Conservation (phyloP, 2,329 filamentous ascomycete genomes). For the Dothideomycetidae sp. region DNA sequence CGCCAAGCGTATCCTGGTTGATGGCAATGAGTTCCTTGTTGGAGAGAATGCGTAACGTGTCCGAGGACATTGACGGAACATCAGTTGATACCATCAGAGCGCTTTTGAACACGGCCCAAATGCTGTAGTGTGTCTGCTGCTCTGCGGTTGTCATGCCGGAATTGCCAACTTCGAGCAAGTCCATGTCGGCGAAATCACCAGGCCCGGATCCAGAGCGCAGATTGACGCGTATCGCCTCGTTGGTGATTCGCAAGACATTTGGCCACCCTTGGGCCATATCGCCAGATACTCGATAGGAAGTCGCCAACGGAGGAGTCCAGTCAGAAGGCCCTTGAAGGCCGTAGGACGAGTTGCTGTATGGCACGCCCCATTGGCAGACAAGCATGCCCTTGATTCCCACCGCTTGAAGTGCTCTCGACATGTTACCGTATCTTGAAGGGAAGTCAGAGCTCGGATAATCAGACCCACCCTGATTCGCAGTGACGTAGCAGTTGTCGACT, state of each 20-base stretch:
- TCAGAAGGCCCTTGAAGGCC: constrained; percentile 19
- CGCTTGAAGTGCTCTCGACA: constrained; percentile 16
- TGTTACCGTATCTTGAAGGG: constrained; percentile 15
- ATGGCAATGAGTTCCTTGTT: constrained; percentile 43
- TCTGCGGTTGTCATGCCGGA: constrained; percentile 18
- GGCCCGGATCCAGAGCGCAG: constrained; percentile 17
- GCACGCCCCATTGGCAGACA: constrained; percentile 19
- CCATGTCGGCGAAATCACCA: constrained; percentile 19
- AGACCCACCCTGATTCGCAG: constrained; percentile 15
- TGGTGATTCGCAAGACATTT: constrained; percentile 19
- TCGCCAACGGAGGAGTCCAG: constrained; percentile 20
- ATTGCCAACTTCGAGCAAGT: constrained; percentile 20
- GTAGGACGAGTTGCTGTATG: constrained; percentile 14
- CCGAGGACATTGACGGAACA: constrained; percentile 12
- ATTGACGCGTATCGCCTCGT: constrained; percentile 19
- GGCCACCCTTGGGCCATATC: constrained; percentile 20
- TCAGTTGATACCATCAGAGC: constrained; percentile 18
- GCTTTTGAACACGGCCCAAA: constrained; percentile 20
- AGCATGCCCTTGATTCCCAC: constrained; percentile 20
- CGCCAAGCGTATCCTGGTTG: constrained; percentile 42
- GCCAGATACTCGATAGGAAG: constrained; percentile 20
- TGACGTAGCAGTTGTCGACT: constrained; percentile 22
- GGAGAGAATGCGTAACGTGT: constrained; percentile 20
- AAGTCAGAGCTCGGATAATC: constrained; percentile 20
- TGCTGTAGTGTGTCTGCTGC: constrained; percentile 19